Conservation (phyloP, 139 green algal genomes). For the Zygnema cylindricum region DNA sequence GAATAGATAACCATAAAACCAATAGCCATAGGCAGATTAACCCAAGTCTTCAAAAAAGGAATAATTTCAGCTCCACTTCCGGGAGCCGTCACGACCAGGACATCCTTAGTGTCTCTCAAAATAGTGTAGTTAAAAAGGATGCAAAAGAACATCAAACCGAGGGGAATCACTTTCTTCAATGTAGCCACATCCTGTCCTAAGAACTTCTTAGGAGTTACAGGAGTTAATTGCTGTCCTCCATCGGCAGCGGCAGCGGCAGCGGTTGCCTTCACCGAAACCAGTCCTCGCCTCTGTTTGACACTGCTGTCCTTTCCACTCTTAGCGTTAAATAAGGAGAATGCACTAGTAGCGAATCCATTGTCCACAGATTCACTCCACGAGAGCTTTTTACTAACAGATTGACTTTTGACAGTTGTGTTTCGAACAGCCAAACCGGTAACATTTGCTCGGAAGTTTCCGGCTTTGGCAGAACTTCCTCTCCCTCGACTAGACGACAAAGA, state of each 20-base stretch:
- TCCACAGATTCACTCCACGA: too few species aligned
- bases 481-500: too few species aligned
- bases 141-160: slow-evolving; percentile 97
- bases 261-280: too few species aligned
- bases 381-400: too few species aligned
- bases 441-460: too few species aligned
- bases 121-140: slow-evolving; percentile 99
- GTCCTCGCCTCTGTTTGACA: too few species aligned
- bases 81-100: slow-evolving; percentile 97
- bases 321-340: too few species aligned
- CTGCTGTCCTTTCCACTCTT: too few species aligned
- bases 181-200: slow-evolving; percentile 24
- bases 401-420: too few species aligned
- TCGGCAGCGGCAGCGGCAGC: background rate
- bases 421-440: too few species aligned
- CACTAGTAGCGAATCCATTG: too few species aligned
- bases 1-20: slow-evolving; percentile 92
- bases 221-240: background rate
- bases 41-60: slow-evolving; percentile 83
- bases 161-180: slow-evolving; percentile 83
- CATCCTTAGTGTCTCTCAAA: slow-evolving; percentile 95
- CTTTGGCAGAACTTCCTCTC: too few species aligned
- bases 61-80: slow-evolving; percentile 93
- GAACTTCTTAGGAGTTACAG: slow-evolving; percentile 1
- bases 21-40: slow-evolving; percentile 70